Evolutionary conservation across 2,329 filamentous ascomycete species (phyloP).

Genomic region (Aspergillus glaucus): DNA sequence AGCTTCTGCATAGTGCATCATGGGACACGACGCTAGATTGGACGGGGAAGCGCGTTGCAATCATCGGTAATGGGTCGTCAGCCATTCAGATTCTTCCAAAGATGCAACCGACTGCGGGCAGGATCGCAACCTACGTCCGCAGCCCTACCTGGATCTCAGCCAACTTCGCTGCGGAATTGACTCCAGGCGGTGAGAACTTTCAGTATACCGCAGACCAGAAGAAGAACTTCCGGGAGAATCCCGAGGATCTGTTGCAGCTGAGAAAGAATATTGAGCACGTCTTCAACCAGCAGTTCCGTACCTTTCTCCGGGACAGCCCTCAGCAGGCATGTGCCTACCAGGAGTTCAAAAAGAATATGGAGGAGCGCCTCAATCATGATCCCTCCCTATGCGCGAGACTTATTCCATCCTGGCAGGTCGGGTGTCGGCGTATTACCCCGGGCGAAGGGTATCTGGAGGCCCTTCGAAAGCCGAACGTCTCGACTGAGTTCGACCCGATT

Average conservation of each 20-base stretch:
- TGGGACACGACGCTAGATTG: constrained; percentile 16
- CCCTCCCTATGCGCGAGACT: constrained; percentile 33
- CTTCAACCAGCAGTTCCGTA: too few species aligned
- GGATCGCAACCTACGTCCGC: constrained; percentile 17
- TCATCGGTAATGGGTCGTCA: constrained; percentile 22
- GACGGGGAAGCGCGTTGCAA: constrained; percentile 16
- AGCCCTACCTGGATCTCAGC: constrained; percentile 18
- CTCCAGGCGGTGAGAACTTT: constrained; percentile 3
- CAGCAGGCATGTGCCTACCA: neutral
- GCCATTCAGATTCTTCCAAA: constrained; percentile 20
- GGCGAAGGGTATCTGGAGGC: constrained; percentile 40
- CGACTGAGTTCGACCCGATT: constrained; percentile 38
- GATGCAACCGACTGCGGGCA: constrained; percentile 6
- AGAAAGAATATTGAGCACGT: too few species aligned
- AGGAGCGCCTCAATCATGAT: constrained; percentile 29
- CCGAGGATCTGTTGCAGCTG: neutral
- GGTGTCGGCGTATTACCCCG: constrained; percentile 38
- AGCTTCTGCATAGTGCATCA: constrained; percentile 6
- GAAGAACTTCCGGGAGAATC: constrained; percentile 7
- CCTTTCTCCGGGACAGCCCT: too few species aligned
- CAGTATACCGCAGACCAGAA: constrained; percentile 14
- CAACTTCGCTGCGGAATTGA: too few species aligned
- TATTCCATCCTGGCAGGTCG: constrained; percentile 43
- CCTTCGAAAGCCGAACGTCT: constrained; percentile 40
- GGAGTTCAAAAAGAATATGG: constrained; percentile 23